These are phyloP conservation scores for Ettlia oleoabundans DNA, from an alignment of 139 green algal genomes.

Conservation along the genomic window DNA sequence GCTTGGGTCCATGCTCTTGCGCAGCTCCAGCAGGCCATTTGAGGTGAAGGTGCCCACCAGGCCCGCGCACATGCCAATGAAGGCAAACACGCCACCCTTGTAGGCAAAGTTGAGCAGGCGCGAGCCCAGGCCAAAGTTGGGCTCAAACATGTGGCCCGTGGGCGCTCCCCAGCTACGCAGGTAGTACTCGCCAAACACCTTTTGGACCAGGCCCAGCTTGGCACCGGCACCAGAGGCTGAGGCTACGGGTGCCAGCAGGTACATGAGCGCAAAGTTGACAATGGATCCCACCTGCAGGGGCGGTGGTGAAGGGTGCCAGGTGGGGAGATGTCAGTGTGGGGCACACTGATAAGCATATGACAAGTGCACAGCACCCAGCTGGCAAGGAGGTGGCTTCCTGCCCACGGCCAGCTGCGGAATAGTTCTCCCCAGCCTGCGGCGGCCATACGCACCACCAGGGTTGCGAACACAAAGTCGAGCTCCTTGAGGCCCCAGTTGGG, in stretches of 20 bases:
- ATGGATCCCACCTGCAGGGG: slow-evolving; percentile 86
- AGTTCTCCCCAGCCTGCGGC: not conserved
- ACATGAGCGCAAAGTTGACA: slow-evolving; percentile 97
- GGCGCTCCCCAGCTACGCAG: slow-evolving; percentile 72
- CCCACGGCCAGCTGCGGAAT: not conserved
- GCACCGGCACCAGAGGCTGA: slow-evolving; percentile 45
- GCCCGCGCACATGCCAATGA: slow-evolving; percentile 86
- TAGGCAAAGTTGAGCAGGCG: slow-evolving; percentile 83
- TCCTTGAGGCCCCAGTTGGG: slow-evolving; percentile 97
- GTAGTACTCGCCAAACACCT: slow-evolving; percentile 74
- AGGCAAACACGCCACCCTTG: slow-evolving; percentile 86
- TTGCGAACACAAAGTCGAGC: slow-evolving; percentile 98
- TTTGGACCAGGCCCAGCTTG: slow-evolving; percentile 53
- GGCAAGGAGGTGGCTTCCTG: no score
- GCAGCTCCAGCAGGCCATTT: slow-evolving; percentile 81
- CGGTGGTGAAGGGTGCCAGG: not conserved
- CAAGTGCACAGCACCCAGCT: not conserved
- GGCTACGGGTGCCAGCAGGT: slow-evolving; percentile 86
- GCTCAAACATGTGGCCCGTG: slow-evolving; percentile 78
- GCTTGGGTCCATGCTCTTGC: slow-evolving; percentile 73
- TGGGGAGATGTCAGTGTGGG: not conserved
- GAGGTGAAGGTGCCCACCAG: slow-evolving; percentile 85
- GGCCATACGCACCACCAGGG: slow-evolving; percentile 72
- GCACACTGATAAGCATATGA: not conserved
- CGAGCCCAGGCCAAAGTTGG: slow-evolving; percentile 66